These are phyloP conservation scores for Sporothrix humicola DNA, from an alignment of 2,329 filamentous ascomycete species.

Conservation along the genomic window DNA sequence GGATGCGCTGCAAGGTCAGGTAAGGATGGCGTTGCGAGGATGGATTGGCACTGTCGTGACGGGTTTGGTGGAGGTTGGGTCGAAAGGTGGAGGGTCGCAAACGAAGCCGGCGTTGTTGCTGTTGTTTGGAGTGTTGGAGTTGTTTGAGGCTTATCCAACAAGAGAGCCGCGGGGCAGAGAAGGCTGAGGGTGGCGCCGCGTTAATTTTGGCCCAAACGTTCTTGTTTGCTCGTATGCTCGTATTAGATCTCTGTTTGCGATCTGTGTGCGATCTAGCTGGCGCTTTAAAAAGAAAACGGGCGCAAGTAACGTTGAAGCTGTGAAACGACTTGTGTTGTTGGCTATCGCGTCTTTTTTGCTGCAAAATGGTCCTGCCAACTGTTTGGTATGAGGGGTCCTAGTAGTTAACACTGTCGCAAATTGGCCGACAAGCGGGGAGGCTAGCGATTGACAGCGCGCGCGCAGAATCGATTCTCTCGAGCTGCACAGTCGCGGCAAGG, in stretches of 20 bases:
- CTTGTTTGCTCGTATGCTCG: not conserved
- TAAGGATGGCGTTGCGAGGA: not conserved
- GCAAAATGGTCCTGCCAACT: not conserved
- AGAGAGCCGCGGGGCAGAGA: conserved; percentile 28
- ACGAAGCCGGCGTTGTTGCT: not conserved
- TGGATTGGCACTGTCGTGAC: conserved; percentile 10
- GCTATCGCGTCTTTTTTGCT: conserved; percentile 20
- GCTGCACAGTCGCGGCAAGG: not conserved
- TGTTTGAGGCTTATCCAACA: conserved; percentile 28
- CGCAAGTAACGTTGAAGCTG: not conserved
- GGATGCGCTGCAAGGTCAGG: conserved; percentile 8
- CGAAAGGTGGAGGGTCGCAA: conserved; percentile 17
- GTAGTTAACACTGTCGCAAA: conserved; percentile 3
- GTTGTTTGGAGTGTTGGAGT: too few relatives aligned
- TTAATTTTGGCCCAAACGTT: conserved; percentile 1
- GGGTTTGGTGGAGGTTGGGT: conserved; percentile 9
- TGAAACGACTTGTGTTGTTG: not conserved
- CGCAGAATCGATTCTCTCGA: not conserved
- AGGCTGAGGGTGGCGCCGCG: conserved; percentile 27
- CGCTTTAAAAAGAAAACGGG: not conserved
- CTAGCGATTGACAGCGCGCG: not conserved
- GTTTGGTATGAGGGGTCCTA: conserved; percentile 5
- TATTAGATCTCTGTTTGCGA: not conserved
- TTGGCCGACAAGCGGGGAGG: not conserved
- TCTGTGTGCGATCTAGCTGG: not conserved